Base-by-base conservation (phyloP, 2,329 filamentous ascomycete genomes). In the Parafenestella ontariensis region DNA sequence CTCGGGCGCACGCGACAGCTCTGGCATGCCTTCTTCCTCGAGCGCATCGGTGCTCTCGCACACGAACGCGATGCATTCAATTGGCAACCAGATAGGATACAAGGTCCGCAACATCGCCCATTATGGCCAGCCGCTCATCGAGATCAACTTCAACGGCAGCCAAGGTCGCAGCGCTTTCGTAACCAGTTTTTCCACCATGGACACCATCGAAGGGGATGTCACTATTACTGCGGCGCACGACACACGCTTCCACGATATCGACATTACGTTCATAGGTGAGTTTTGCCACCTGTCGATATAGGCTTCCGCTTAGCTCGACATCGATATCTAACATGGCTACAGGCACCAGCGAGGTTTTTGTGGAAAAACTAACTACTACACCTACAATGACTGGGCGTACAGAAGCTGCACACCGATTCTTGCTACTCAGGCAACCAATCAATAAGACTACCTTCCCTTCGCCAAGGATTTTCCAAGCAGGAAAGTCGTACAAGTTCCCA, bases 341-440 rank as follows among this genome's bases (percentile, higher is more conserved):
- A 84, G 82, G 84, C 37, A 78, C 77, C 3, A 78, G 79, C 26
- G 77, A 79, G 54, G 83, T 82, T 3, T 81, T 76, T 23, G 81
- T 88, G 24, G 85, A 88, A 64, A 82, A 81, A 47, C 73, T 84
- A 37, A 79, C 79, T 3, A 77, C 79, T 3, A 76, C 82, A 5
- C 78, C 83, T 3, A 78, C 83, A 28, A 77, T 84, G 46, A 79
- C 81, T 17, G 82, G 82, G 40, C 80, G 82, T 15, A 81, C 81
- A 18, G 83, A 84, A 57, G 83, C 85, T 20, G 79, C 77, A 43
- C 86, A 88, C 55, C 82, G 81, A 17, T 89, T 89, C 63, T 74
- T 89, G 31, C 85, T 83, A 55, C 78, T 89, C 24, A 79, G 79
- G 52, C 86, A 89, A 67, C 87, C 87, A 3, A 82, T 87, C 31